Evolutionary conservation across 1,139 yeast genomes (phyloP), one percentile per base, ranked within the genome.

Genomic region (Kodamaea suecica): DNA sequence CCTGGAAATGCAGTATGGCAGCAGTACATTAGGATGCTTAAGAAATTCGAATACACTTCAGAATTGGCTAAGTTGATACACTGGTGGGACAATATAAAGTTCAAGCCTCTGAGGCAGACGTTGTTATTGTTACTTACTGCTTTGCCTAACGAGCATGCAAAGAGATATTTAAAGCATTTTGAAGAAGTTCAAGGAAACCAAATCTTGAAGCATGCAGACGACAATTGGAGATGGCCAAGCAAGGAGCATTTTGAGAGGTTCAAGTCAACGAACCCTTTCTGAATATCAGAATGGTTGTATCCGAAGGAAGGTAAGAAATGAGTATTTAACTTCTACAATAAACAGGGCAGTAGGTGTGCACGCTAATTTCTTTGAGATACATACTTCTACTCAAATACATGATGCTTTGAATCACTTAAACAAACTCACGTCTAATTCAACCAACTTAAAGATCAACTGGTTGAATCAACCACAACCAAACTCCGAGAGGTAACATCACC

Each of bases 51-150:
- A 10, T 77, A 78, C 45, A 51, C 61, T 2, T 61, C 68, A 3
- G 82, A 80, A 48, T 50, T 83, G 16, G 57, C 76, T 0, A 69
- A 63, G 20, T 59, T 83, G 6, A 56, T 82, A 25, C 65, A 68
- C 24, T 72, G 80, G 76, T 76, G 88, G 80, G 78, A 76, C 30
- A 55, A 61, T n/a, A 49, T 80, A 13, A 55, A 64, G 11, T 75
- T 71, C 41, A 53, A 47, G 2, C 83, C 90, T 0, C 53, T 59
- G 16, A 47, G 49, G n/a, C 44, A 45, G 8, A 59, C 76, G 1
- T 56, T 78, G 23, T 43, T 62, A 23, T 40, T 57, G 34, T 47
- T 72, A 8, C 51, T 74, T 16, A 52, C 59, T 4, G 53, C 76
- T 4, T 48, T 70, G 12, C 80, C 65, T n/a, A 43, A 24, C 41